Evolutionary conservation across 306 rosid species (phyloP).

Genomic region (Quercus dentata): DNA sequence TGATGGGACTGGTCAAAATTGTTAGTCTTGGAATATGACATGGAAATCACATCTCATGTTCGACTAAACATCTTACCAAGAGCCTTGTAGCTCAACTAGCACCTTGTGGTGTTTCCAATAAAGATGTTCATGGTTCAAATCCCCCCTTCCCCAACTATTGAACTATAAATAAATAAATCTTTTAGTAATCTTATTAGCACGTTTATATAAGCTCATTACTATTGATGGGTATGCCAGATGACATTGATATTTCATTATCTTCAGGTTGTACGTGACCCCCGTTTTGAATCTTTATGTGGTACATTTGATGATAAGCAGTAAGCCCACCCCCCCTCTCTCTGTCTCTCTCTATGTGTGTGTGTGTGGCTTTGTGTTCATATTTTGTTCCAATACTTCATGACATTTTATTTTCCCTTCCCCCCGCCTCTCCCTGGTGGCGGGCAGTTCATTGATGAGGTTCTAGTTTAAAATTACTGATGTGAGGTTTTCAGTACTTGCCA

Average conservation of each 20-base stretch:
- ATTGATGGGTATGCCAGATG: neutral
- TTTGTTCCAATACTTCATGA: neutral
- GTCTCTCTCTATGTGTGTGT: neutral
- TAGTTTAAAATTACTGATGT: neutral
- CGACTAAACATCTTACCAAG: no score
- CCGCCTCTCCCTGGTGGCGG: no score
- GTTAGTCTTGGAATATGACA: slow-evolving; percentile 3
- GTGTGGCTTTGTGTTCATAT: neutral
- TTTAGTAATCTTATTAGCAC: neutral
- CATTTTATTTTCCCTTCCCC: neutral
- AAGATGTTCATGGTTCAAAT: no score
- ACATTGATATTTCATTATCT: slow-evolving; percentile 14
- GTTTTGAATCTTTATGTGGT: slow-evolving; percentile 82
- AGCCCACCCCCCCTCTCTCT: neutral
- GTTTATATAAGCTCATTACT: neutral
- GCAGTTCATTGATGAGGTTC: neutral
- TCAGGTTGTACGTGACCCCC: slow-evolving; percentile 79
- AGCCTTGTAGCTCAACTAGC: no score
- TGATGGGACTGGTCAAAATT: slow-evolving; percentile 10
- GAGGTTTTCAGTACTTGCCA: neutral
- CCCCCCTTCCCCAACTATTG: no score
- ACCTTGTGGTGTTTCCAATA: no score
- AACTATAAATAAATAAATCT: neutral
- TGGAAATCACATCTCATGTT: neutral
- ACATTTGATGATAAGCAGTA: slow-evolving; percentile 57